Conservation (phyloP, 305 asterid genomes). For the Rubia peregrina region DNA sequence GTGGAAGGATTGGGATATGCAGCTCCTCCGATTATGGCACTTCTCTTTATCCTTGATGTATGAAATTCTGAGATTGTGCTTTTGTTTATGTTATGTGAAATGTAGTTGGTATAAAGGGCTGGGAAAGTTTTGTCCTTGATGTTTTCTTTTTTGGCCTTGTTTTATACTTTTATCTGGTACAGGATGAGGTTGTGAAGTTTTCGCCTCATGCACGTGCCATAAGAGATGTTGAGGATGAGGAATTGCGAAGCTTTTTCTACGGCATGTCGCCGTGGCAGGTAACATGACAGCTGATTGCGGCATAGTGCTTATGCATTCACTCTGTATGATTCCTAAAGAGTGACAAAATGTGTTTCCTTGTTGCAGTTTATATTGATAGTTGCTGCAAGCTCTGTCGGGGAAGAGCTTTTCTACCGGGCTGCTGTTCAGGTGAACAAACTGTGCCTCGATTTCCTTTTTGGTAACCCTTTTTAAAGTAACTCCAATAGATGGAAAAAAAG, state of each 20-base stretch:
- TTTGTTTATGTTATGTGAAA: not conserved
- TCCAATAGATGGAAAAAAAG: too few relatives aligned
- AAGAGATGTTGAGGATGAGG: slow-evolving; percentile 95
- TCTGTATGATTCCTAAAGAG: not conserved
- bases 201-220: slow-evolving; percentile 98
- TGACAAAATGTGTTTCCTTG: not conserved
- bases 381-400: slow-evolving; percentile 97
- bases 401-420: slow-evolving; percentile 93
- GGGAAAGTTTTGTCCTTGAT: not conserved
- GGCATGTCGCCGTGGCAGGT: slow-evolving; percentile 99
- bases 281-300: slow-evolving; percentile 8
- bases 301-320: not conserved
- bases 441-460: not conserved
- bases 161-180: slow-evolving; percentile 11
- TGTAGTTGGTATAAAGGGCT: not conserved
- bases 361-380: slow-evolving; percentile 84
- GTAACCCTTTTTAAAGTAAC: too few relatives aligned
- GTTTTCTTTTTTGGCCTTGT: too few relatives aligned
- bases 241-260: slow-evolving; percentile 69
- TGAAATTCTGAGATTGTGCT: slow-evolving; percentile 4
- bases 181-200: slow-evolving; percentile 95
- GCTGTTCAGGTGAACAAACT: slow-evolving; percentile 68
- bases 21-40: slow-evolving; percentile 94
- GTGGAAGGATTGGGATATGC: slow-evolving; percentile 92
- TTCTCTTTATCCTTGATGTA: slow-evolving; percentile 85